A percentile compares a stretch with the other conserved stretches of the same genome.
These are phyloP conservation scores for Pseudocercospora fuligena DNA, from an alignment of 2,329 filamentous ascomycete genomes.

Conservation along the genomic window DNA sequence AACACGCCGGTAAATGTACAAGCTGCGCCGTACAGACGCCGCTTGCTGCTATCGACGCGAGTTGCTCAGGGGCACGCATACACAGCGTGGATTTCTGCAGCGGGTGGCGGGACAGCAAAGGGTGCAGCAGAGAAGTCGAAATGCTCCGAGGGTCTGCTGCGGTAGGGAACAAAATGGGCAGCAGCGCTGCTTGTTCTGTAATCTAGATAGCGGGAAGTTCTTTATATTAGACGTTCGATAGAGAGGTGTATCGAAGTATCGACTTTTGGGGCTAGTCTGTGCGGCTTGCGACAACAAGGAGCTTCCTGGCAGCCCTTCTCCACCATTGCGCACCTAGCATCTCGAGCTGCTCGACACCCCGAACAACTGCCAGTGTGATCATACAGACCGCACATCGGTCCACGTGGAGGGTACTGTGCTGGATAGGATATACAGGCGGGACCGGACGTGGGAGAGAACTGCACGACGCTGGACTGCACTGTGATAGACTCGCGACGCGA, in stretches of 20 bases:
- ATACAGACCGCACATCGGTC: background rate
- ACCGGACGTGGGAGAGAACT: no score
- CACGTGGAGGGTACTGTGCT: background rate
- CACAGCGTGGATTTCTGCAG: background rate
- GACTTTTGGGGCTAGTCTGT: background rate
- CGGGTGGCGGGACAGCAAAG: background rate
- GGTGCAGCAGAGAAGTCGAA: background rate
- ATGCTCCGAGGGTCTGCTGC: background rate
- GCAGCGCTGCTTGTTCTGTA: background rate
- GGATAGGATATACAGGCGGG: background rate
- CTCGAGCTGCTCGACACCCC: background rate
- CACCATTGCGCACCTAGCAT: background rate
- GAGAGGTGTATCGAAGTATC: background rate
- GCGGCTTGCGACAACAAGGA: background rate
- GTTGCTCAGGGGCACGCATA: background rate
- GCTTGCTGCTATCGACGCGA: background rate
- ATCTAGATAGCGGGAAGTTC: background rate
- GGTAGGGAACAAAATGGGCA: background rate
- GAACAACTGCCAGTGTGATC: background rate
- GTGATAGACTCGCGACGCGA: constrained; percentile 1
- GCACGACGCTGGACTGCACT: background rate
- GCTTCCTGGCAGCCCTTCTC: background rate
- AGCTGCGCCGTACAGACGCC: background rate
- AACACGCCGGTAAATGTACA: background rate
- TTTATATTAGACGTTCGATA: constrained; percentile 1